Percentiles rank a stretch among this genome's conserved stretches.
phyloP scores from a whole-genome alignment of 148 eudicot genomes.

The Polygonum aviculare region DNA sequence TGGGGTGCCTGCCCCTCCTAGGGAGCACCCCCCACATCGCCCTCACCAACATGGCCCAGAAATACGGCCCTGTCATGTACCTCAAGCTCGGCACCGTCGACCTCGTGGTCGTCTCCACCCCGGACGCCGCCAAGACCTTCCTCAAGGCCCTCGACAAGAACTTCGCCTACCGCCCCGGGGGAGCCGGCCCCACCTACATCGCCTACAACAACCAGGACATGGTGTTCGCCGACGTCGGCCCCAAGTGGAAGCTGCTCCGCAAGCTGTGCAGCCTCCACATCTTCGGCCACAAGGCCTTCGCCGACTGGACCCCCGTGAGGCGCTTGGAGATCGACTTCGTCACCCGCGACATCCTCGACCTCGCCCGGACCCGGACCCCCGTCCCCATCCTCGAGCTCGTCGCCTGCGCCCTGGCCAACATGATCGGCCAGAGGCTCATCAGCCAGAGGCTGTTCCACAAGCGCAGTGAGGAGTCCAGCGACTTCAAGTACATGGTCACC shows the following conservation, averaged over 20 bases:
- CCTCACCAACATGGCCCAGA: slow-evolving; percentile 19
- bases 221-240: slow-evolving; percentile 16
- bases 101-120: slow-evolving; percentile 29
- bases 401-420: slow-evolving; percentile 14
- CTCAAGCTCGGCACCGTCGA: slow-evolving; percentile 24
- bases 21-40: slow-evolving; percentile 32
- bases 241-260: slow-evolving; percentile 12
- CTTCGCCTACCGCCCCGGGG: slow-evolving; percentile 25
- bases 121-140: slow-evolving; percentile 29
- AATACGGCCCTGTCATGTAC: slow-evolving; percentile 36
- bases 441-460: slow-evolving; percentile 6
- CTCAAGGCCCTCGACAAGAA: slow-evolving; percentile 28
- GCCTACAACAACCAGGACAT: slow-evolving; percentile 13
- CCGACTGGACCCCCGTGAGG: slow-evolving; percentile 8
- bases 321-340: neutral
- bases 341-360: neutral
- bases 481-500: slow-evolving; percentile 13
- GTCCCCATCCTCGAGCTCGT: slow-evolving; percentile 11
- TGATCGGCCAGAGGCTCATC: slow-evolving; percentile 8
- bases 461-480: slow-evolving; percentile 10
- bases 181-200: slow-evolving; percentile 15
- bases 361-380: neutral
- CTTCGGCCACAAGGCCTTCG: slow-evolving; percentile 5
- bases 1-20: slow-evolving; percentile 27
- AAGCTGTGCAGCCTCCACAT: slow-evolving; percentile 10